A percentile compares a stretch with the other conserved stretches of the same genome.
phyloP scores from a whole-genome alignment of 495 filamentous ascomycete species.

The Staphylotrichum longicolle region DNA sequence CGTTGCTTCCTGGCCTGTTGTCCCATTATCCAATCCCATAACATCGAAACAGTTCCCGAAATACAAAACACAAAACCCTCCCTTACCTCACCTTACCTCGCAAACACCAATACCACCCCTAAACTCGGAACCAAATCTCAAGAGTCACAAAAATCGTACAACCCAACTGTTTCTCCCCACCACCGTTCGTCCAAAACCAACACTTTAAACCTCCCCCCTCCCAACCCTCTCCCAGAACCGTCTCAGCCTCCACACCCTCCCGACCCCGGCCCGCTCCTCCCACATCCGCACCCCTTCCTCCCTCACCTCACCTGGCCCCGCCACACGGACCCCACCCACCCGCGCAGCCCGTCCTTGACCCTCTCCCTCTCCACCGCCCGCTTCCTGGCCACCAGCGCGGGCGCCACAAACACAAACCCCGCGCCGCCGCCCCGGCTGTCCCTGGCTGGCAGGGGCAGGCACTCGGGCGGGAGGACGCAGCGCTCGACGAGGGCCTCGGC shows the following conservation, averaged over 20 bases:
- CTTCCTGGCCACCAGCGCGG: constrained; percentile 40
- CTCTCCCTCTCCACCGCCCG: constrained; percentile 53
- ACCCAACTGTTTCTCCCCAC: constrained; percentile 51
- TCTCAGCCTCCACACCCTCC: constrained; percentile 50
- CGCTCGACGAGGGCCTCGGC: constrained; percentile 46
- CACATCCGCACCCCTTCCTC: constrained; percentile 40
- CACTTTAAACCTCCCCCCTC: constrained; percentile 18
- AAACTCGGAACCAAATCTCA: not conserved
- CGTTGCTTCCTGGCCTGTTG: too few relatives aligned
- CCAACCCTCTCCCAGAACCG: constrained; percentile 53
- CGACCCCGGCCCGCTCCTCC: constrained; percentile 46
- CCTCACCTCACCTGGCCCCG: constrained; percentile 40
- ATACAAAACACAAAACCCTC: too few relatives aligned
- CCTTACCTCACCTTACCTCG: too few relatives aligned
- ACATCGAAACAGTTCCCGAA: too few relatives aligned
- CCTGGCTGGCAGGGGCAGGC: constrained; percentile 30
- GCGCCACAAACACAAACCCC: constrained; percentile 21
- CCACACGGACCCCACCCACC: constrained; percentile 51
- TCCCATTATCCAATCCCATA: too few relatives aligned
- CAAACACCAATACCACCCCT: too few relatives aligned
- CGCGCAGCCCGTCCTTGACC: constrained; percentile 53
- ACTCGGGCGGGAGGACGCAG: constrained; percentile 47
- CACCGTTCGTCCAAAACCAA: not conserved
- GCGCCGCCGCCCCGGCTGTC: not conserved
- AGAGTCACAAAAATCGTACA: not conserved